Base-by-base conservation (phyloP, 169 alveolate genomes). In the Cryptosporidium ubiquitum region DNA sequence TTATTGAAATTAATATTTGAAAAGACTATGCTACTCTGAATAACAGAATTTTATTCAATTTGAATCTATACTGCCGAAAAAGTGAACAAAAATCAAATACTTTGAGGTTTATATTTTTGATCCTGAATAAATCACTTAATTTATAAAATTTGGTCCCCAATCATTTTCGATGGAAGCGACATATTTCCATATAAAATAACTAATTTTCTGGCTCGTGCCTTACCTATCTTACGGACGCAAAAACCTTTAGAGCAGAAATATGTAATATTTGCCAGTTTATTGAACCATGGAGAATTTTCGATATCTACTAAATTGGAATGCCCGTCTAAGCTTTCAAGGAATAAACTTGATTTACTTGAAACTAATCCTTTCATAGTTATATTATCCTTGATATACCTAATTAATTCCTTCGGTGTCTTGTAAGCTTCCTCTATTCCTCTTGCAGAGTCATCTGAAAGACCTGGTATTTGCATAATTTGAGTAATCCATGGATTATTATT, bases 391-490 rank as follows among this genome's bases (percentile, higher is more conserved):
- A 79, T 64, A 31, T 12, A 79, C 12, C 42, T 35, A 79, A 79
- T 42, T 39, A 79, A 29, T 60, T 79, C 75, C 37, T 44, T 37
- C 42, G 89, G 89, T 1, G 73, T 42, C 18, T 31, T 40, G 37
- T 6, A 79, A 18, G 20, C 35, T 2, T 29, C 42, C 12, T 37
- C 89, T 18, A 79, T 61, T 26, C 70, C 89, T 37, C 68, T 79
- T 64, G 89, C 89, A 26, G 89, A 79, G 33, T 79, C 89, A 35
- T 79, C 89, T 18, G 89, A 79, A 26, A 79, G 58, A 6, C 89
- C 89, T 39, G 89, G 89, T 40, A 79, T 79, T 64, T 79, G 89
- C 37, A 79, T 29, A 23, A 79, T 23, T 79, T 79, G 89, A 44
- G 89, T 42, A 42, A 79, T 40, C 89, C 89, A 79, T 16, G 69